phyloP scores from a whole-genome alignment of 1,284 basidiomycete species.

The Exsudoporus floridanus region DNA sequence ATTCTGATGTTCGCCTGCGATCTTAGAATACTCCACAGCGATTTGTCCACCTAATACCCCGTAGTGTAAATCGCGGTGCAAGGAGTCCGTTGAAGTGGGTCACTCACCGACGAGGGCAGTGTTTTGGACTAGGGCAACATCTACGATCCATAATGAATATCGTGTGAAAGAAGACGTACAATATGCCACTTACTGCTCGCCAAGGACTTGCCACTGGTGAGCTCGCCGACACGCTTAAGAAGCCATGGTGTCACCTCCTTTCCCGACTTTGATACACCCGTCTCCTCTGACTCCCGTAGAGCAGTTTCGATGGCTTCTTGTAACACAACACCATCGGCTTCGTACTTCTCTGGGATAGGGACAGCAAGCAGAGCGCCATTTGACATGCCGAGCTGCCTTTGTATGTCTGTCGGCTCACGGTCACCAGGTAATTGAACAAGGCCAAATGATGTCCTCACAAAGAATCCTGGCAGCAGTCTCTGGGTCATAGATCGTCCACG shows the following conservation, averaged over 20 bases:
- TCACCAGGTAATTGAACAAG: conserved; percentile 7
- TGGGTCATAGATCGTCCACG: conserved; percentile 67
- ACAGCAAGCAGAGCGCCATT: conserved; percentile 84
- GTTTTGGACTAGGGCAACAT: conserved; percentile 89
- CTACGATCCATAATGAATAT: conserved; percentile 39
- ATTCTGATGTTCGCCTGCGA: conserved; percentile 36
- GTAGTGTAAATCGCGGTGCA: background rate
- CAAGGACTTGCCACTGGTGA: conserved; percentile 77
- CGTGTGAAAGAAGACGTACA: background rate
- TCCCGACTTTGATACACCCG: conserved; percentile 79
- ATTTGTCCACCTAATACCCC: conserved; percentile 65
- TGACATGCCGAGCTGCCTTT: conserved; percentile 60
- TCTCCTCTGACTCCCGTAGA: conserved; percentile 78
- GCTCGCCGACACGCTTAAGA: conserved; percentile 78
- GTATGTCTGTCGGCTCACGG: conserved; percentile 46
- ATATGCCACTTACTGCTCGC: conserved; percentile 56
- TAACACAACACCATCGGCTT: conserved; percentile 65
- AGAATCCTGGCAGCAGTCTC: conserved; percentile 67
- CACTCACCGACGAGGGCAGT: conserved; percentile 81
- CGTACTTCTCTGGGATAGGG: conserved; percentile 83
- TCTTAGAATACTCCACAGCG: conserved; percentile 72
- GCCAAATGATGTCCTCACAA: conserved; percentile 44
- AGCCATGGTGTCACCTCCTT: conserved; percentile 98
- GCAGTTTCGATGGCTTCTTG: conserved; percentile 86
- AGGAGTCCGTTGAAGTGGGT: background rate